Evolutionary conservation across 495 filamentous ascomycete species (phyloP).

Genomic region (Halenospora varia): DNA sequence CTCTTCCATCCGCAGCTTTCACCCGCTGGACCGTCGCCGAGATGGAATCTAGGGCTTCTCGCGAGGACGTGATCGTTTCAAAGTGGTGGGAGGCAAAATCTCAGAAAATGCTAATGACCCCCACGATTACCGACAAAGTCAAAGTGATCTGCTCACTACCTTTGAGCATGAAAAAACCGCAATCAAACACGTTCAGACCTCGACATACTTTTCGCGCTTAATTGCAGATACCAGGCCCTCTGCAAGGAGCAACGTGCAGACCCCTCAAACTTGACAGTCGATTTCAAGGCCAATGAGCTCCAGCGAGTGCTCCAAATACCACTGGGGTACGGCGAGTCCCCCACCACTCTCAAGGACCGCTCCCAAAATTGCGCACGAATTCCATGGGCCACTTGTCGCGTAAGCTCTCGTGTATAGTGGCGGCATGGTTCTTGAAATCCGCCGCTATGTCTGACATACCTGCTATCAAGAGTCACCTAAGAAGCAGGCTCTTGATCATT

Average conservation of each 20-base stretch:
- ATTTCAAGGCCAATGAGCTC: slow-evolving; percentile 1
- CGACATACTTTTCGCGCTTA: not conserved
- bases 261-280: slow-evolving; percentile 3
- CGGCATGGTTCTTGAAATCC: too few relatives aligned
- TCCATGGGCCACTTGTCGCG: slow-evolving; percentile 6
- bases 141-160: not conserved
- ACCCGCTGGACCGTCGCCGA: not conserved
- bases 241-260: slow-evolving; percentile 1
- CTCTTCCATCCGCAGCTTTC: not conserved
- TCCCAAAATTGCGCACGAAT: slow-evolving; percentile 9
- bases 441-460: too few relatives aligned
- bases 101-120: not conserved
- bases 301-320: not conserved
- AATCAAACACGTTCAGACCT: not conserved
- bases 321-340: not conserved
- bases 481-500: too few relatives aligned
- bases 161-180: not conserved
- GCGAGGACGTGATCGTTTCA: not conserved
- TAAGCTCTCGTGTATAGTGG: too few relatives aligned
- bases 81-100: slow-evolving; percentile 1
- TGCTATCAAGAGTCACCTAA: too few relatives aligned
- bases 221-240: slow-evolving; percentile 1
- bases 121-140: not conserved
- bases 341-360: not conserved
- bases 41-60: slow-evolving; percentile 2